Evolutionary conservation across 2,329 filamentous ascomycete species (phyloP).

Genomic region (Keithomyces neogunnii): DNA sequence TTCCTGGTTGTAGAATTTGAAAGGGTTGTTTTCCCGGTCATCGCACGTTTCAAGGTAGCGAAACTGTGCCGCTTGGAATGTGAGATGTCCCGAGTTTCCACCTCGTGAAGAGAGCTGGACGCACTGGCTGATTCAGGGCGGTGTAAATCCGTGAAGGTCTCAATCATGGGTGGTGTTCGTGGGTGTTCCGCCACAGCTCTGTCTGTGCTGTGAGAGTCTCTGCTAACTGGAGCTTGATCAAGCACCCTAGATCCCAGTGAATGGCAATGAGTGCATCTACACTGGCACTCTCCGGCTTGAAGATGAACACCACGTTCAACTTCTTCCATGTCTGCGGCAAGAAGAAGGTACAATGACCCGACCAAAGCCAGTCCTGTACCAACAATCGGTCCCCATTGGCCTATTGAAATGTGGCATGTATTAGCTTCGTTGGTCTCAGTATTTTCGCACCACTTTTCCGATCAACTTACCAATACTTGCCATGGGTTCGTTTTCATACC

Average conservation of each 20-base stretch:
- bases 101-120: neutral
- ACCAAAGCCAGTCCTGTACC: slow-evolving; percentile 49
- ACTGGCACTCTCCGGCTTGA: neutral
- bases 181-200: neutral
- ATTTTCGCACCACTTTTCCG: neutral
- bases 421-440: neutral
- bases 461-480: slow-evolving; percentile 44
- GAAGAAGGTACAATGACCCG: slow-evolving; percentile 48
- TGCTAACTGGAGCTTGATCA: neutral
- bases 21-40: neutral
- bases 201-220: neutral
- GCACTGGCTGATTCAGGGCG: neutral
- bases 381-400: slow-evolving; percentile 53
- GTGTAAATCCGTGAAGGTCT: neutral
- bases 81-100: neutral
- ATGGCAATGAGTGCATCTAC: slow-evolving; percentile 9
- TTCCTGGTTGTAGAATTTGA: neutral
- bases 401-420: slow-evolving; percentile 17
- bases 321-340: slow-evolving; percentile 25
- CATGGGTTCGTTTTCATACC: slow-evolving; percentile 54
- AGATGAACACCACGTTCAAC: slow-evolving; percentile 4
- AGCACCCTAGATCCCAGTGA: neutral
- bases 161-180: neutral
- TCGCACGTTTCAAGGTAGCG: neutral
- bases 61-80: neutral